A percentile compares a stretch with the other conserved stretches of the same genome.
These are phyloP conservation scores for Cyberlindnera euphorbiiphila DNA, from an alignment of 805 yeast genomes.

Conservation along the genomic window DNA sequence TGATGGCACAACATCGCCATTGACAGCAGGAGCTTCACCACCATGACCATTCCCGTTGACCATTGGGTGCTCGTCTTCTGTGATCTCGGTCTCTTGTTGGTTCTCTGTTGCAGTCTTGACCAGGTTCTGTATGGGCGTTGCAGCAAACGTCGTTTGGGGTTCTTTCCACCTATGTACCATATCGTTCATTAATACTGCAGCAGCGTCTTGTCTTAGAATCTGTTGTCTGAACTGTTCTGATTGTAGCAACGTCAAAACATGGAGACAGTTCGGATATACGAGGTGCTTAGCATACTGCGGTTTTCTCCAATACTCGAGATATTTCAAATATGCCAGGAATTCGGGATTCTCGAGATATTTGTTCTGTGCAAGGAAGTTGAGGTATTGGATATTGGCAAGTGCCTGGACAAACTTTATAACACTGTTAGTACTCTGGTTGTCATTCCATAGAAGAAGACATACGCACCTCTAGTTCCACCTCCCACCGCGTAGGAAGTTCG, in stretches of 20 bases:
- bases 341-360: slow-evolving; percentile 66
- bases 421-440: neutral
- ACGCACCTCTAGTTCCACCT: slow-evolving; percentile 73
- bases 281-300: slow-evolving; percentile 67
- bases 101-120: slow-evolving; percentile 1
- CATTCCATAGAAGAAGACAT: slow-evolving; percentile 4
- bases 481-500: slow-evolving; percentile 76
- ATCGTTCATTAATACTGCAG: slow-evolving; percentile 62
- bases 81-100: neutral
- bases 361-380: slow-evolving; percentile 82
- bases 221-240: slow-evolving; percentile 49
- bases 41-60: slow-evolving; percentile 4
- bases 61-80: neutral
- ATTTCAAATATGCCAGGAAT: slow-evolving; percentile 72
- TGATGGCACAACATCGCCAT: neutral
- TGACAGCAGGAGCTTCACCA: neutral
- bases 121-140: slow-evolving; percentile 22
- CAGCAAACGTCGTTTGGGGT: slow-evolving; percentile 26
- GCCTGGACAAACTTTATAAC: slow-evolving; percentile 79
- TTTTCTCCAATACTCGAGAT: slow-evolving; percentile 80
- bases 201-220: slow-evolving; percentile 52
- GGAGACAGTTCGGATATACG: slow-evolving; percentile 86
- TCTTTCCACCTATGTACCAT: slow-evolving; percentile 67
- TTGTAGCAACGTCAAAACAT: slow-evolving; percentile 53
- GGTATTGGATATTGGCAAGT: slow-evolving; percentile 82